Percentiles rank a stretch among this genome's conserved stretches.
Evolutionary conservation across 2,329 filamentous ascomycete genomes (phyloP).

Genomic region (Cadophora sp.): DNA sequence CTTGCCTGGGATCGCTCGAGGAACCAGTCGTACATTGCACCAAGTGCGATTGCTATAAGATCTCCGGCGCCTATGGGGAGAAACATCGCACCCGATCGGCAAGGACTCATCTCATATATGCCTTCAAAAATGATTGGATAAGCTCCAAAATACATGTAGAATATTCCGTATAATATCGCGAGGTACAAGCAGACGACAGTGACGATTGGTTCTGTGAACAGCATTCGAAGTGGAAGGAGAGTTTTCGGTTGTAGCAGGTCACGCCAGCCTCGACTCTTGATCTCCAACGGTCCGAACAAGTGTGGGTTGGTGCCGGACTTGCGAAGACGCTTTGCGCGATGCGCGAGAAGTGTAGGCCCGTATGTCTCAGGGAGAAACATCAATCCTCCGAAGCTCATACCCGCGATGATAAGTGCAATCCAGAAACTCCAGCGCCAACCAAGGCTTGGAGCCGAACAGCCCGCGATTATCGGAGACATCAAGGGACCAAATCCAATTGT

Average conservation of each 20-base stretch:
- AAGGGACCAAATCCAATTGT: constrained; percentile 60
- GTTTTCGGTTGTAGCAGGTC: not conserved
- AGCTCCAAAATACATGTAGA: constrained; percentile 52
- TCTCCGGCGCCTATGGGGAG: constrained; percentile 78
- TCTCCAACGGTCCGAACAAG: not conserved
- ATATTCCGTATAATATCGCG: constrained; percentile 75
- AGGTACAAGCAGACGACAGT: constrained; percentile 84
- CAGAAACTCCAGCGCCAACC: constrained; percentile 77
- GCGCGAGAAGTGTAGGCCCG: constrained; percentile 68
- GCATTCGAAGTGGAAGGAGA: constrained; percentile 36
- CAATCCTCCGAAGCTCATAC: constrained; percentile 61
- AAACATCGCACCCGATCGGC: constrained; percentile 81
- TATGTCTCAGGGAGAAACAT: constrained; percentile 71
- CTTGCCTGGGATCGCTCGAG: constrained; percentile 58
- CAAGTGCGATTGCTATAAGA: constrained; percentile 62
- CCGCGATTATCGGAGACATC: constrained; percentile 49
- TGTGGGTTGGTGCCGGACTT: not conserved
- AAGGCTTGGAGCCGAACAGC: constrained; percentile 63
- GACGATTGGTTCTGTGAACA: constrained; percentile 83
- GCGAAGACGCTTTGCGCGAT: constrained; percentile 45
- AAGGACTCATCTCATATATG: constrained; percentile 77
- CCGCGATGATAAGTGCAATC: constrained; percentile 72
- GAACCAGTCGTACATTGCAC: constrained; percentile 69
- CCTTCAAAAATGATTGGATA: constrained; percentile 70
- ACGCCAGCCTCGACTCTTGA: constrained; percentile 7